Evolutionary conservation across 139 green algal genomes (phyloP).

Genomic region (Auxenochlorella protothecoides): DNA sequence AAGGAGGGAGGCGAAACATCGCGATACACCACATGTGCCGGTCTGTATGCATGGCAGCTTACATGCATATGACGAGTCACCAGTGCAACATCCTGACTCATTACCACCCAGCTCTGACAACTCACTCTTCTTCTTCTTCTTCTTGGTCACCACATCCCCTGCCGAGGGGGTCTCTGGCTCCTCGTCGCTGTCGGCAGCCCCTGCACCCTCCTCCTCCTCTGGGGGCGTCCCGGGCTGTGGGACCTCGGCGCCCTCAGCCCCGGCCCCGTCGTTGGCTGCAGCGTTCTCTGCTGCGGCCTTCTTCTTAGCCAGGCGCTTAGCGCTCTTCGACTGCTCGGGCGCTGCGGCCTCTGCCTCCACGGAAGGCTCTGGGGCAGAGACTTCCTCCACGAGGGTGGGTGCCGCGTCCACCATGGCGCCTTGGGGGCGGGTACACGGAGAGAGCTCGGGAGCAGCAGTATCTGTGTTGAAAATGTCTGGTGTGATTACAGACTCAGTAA

Average conservation of each 20-base stretch:
- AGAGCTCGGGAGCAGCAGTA: no score
- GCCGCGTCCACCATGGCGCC: no score
- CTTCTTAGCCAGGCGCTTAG: background rate
- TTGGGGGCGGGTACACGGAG: no score
- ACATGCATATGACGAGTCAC: background rate
- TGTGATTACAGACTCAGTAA: no score
- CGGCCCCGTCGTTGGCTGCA: background rate
- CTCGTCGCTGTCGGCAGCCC: background rate
- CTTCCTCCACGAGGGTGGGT: constrained; percentile 2
- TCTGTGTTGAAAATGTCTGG: no score
- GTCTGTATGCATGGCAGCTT: background rate
- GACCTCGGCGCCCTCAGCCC: no score
- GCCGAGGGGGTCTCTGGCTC: background rate
- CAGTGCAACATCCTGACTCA: background rate
- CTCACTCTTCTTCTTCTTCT: constrained; percentile 31
- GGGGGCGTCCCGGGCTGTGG: no score
- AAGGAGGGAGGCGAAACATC: background rate
- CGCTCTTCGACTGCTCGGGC: no score
- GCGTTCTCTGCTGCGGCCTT: constrained; percentile 12
- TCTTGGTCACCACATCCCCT: constrained; percentile 14
- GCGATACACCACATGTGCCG: background rate
- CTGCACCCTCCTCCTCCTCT: no score
- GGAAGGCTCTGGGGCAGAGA: constrained; percentile 6
- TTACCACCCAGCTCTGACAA: background rate
- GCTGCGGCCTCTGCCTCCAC: constrained; percentile 36